phyloP scores from a whole-genome alignment of 768 basidiomycete genomes.

The Calocera viscosa region DNA sequence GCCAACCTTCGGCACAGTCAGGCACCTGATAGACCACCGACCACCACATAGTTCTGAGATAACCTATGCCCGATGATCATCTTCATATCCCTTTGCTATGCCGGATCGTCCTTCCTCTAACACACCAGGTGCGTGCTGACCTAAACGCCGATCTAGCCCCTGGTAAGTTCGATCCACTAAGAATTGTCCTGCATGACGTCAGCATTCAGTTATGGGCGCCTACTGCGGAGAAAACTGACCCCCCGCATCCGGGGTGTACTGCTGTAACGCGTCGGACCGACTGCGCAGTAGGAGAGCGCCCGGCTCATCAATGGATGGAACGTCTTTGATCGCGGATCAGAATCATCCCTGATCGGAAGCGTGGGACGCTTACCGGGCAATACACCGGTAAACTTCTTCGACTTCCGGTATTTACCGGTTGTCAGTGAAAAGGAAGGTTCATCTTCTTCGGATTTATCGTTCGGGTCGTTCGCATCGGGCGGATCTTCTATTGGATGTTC shows the following conservation, averaged over 20 bases:
- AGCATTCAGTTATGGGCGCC: constrained; percentile 8
- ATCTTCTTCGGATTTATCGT: constrained; percentile 45
- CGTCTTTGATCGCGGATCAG: constrained; percentile 15
- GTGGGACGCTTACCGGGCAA: not conserved
- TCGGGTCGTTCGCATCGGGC: constrained; percentile 17
- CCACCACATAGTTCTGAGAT: not conserved
- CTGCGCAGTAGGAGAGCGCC: constrained; percentile 48
- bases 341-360: not conserved
- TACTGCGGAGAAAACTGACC: constrained; percentile 33
- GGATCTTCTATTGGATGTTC: not conserved
- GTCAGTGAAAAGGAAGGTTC: constrained; percentile 73
- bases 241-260: constrained; percentile 53
- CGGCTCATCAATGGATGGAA: constrained; percentile 20
- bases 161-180: constrained; percentile 61
- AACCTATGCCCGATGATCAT: constrained; percentile 32
- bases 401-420: constrained; percentile 73
- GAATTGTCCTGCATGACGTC: constrained; percentile 43
- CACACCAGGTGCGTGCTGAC: constrained; percentile 64
- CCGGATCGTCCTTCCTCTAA: constrained; percentile 85
- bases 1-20: not conserved
- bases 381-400: constrained; percentile 46
- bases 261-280: constrained; percentile 46
- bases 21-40: not conserved
- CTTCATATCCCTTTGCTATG: constrained; percentile 70
- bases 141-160: constrained; percentile 66